Evolutionary conservation across 495 filamentous ascomycete genomes (phyloP).

Genomic region (Neurospora discreta): DNA sequence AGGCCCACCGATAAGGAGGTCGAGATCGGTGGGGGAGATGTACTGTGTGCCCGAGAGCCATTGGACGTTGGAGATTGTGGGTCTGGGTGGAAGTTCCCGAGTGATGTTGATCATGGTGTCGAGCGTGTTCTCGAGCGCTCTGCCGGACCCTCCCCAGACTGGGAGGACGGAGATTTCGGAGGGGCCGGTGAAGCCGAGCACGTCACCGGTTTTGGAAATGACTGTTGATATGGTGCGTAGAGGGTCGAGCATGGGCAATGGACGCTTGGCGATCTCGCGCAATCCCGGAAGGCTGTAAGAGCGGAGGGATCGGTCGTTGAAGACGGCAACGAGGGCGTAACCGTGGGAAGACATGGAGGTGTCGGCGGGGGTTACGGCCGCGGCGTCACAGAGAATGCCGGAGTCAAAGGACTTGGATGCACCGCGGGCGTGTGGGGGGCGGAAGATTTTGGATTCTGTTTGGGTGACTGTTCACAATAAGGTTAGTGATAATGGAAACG

Average conservation of each 20-base stretch:
- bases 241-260: constrained; percentile 57
- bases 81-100: constrained; percentile 60
- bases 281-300: constrained; percentile 78
- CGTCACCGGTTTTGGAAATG: constrained; percentile 64
- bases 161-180: constrained; percentile 71
- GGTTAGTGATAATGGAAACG: too few relatives aligned
- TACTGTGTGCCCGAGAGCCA: constrained; percentile 96
- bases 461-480: constrained; percentile 62
- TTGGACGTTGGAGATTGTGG: constrained; percentile 91
- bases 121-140: constrained; percentile 37
- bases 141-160: constrained; percentile 59
- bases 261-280: constrained; percentile 66
- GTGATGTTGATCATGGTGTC: constrained; percentile 72
- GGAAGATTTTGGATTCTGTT: constrained; percentile 71
- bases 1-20: constrained; percentile 80
- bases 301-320: constrained; percentile 64
- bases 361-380: constrained; percentile 61
- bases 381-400: constrained; percentile 65
- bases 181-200: constrained; percentile 83
- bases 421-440: constrained; percentile 72
- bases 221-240: constrained; percentile 53
- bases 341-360: constrained; percentile 60
- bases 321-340: constrained; percentile 70
- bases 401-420: constrained; percentile 75
- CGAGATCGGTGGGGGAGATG: constrained; percentile 79